A percentile compares a stretch with the other conserved stretches of the same genome.
phyloP scores from a whole-genome alignment of 352 stramenopile genomes.

The Pythium phragmitis region DNA sequence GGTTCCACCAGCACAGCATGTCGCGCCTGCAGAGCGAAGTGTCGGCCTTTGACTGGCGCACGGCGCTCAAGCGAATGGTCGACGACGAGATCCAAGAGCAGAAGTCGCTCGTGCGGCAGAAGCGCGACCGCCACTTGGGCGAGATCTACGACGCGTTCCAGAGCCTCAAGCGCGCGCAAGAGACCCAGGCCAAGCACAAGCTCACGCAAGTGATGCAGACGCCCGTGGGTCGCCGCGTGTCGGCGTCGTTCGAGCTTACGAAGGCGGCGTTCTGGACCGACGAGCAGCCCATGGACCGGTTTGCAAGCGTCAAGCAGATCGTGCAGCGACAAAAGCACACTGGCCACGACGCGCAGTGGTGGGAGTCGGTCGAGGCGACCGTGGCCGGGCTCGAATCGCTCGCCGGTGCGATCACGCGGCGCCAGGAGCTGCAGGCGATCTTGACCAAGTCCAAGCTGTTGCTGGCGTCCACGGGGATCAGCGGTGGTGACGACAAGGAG shows the following conservation, averaged over 20 bases:
- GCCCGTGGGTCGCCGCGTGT: slow-evolving; percentile 29
- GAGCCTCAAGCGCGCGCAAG: slow-evolving; percentile 41
- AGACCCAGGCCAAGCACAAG: slow-evolving; percentile 45
- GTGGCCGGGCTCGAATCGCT: slow-evolving; percentile 51
- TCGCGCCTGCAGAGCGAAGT: slow-evolving; percentile 65
- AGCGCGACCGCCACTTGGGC: slow-evolving; percentile 50
- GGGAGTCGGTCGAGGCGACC: slow-evolving; percentile 54
- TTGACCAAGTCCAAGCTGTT: slow-evolving; percentile 52
- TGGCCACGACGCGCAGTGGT: slow-evolving; percentile 26
- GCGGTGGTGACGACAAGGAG: not conserved
- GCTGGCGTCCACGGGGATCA: slow-evolving; percentile 19
- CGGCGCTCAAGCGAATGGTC: slow-evolving; percentile 51
- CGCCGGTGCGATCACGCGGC: slow-evolving; percentile 45
- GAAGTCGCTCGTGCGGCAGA: slow-evolving; percentile 39
- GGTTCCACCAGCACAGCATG: slow-evolving; percentile 76
- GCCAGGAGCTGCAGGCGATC: slow-evolving; percentile 55
- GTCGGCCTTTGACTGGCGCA: slow-evolving; percentile 62
- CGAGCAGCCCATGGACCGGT: slow-evolving; percentile 45
- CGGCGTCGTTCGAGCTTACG: slow-evolving; percentile 52
- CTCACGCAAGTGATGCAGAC: slow-evolving; percentile 24
- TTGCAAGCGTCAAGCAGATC: slow-evolving; percentile 57
- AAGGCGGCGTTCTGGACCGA: slow-evolving; percentile 60
- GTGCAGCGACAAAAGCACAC: slow-evolving; percentile 41
- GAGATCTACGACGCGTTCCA: slow-evolving; percentile 48
- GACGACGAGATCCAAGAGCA: slow-evolving; percentile 60